Evolutionary conservation across 768 basidiomycete species (phyloP).

Genomic region (Boletus speciosus): DNA sequence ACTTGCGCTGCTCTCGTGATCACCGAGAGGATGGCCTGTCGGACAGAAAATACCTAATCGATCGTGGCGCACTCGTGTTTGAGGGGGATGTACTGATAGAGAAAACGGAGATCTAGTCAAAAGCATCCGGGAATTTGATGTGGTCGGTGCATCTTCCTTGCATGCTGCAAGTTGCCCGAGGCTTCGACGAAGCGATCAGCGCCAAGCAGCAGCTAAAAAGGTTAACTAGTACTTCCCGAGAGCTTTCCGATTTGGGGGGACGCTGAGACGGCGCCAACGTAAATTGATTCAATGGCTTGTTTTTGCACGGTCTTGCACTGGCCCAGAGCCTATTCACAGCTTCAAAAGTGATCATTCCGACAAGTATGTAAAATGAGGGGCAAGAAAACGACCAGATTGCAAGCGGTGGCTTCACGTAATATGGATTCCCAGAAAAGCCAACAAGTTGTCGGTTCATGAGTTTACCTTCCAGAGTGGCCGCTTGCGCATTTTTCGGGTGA

Average conservation of each 20-base stretch:
- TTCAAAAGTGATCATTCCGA: slow-evolving; percentile 8
- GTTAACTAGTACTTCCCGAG: slow-evolving; percentile 26
- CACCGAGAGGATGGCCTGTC: slow-evolving; percentile 40
- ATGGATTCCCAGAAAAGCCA: slow-evolving; percentile 14
- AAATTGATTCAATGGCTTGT: not conserved
- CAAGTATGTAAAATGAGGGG: slow-evolving; percentile 21
- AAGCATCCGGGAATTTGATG: slow-evolving; percentile 14
- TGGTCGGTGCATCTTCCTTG: slow-evolving; percentile 5
- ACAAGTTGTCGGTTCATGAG: slow-evolving; percentile 48
- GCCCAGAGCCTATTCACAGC: not conserved
- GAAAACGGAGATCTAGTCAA: slow-evolving; percentile 15
- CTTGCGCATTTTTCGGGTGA: slow-evolving; percentile 84
- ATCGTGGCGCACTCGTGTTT: slow-evolving; percentile 49
- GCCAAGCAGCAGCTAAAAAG: slow-evolving; percentile 25
- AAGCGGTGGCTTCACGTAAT: slow-evolving; percentile 29
- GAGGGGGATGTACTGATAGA: slow-evolving; percentile 16
- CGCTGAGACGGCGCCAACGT: not conserved
- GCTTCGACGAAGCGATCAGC: slow-evolving; percentile 19
- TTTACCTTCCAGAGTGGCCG: slow-evolving; percentile 81
- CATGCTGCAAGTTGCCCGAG: slow-evolving; percentile 7
- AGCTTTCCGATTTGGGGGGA: slow-evolving; percentile 12
- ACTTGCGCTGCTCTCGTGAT: slow-evolving; percentile 44
- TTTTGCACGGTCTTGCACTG: slow-evolving; percentile 1
- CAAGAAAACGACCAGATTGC: slow-evolving; percentile 17
- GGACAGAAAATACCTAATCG: slow-evolving; percentile 45